Base-by-base conservation (phyloP, 805 yeast species). In the Phaffomyces opuntiae region DNA sequence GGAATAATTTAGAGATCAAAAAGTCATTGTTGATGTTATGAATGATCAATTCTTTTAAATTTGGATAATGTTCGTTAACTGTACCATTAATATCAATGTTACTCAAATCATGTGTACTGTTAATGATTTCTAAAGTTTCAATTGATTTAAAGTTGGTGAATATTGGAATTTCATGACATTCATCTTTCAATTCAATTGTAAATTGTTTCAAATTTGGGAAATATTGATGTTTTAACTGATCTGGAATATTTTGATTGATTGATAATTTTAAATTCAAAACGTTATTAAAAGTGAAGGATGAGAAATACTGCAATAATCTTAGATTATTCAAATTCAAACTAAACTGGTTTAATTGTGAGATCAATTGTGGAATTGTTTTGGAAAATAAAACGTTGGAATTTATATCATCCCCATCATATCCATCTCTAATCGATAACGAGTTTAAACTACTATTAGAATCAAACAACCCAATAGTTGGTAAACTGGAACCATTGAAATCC, bases 51-150 rank as follows among this genome's bases (percentile, higher is more conserved):
- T 42, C 41, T 9, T 27, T 12, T 31, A 41, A 38, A 33, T 38
- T n/a, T 29, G 48, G 48, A 17, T 41, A 45, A 13, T 21, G 24
- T 5, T 21, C 24, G 24, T 21, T 21, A 21, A 21, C 24, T 5
- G 24, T 21, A 21, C 24, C 7, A 21, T 21, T 21, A 21, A 21
- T 4, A 1, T 21, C 24, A 21, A 21, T 21, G 5, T 21, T 21
- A 21, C 7, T 21, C 24, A 21, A 21, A 21, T 21, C 24, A 21
- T 21, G 24, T 5, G 5, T 21, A 21, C 27, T 40, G 13, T 38
- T 43, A 3, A 29, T 35, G 12, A 43, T 39, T 29, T 43, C 46
- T 9, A 43, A 13, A 13, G 36, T 34, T 27, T 43, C 24, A 21
- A 21, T 1, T 21, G 24, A 21, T 1, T 21, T 21, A 6, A 21